phyloP scores from a whole-genome alignment of 768 basidiomycete genomes.

The Mycena kentingensis region DNA sequence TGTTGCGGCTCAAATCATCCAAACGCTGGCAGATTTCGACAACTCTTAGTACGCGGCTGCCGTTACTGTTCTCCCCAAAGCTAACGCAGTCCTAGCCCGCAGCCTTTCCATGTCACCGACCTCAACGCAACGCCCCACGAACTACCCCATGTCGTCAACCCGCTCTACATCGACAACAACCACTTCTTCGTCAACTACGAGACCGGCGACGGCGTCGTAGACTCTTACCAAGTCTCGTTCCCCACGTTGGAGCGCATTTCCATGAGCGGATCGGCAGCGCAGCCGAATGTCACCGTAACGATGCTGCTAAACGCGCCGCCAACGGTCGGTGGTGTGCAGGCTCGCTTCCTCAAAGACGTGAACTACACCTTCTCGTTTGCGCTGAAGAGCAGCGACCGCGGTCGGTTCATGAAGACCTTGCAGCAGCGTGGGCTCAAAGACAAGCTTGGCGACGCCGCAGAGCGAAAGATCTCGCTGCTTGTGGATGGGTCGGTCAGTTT shows the following conservation, averaged over 20 bases:
- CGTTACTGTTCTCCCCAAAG: too few species aligned
- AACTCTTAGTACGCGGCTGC: slow-evolving; percentile 13
- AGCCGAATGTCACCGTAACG: neutral
- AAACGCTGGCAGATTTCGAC: slow-evolving; percentile 14
- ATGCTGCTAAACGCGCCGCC: slow-evolving; percentile 1
- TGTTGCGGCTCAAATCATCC: slow-evolving; percentile 8
- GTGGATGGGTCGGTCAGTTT: slow-evolving; percentile 11
- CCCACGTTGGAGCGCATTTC: slow-evolving; percentile 7
- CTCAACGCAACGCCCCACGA: slow-evolving; percentile 6
- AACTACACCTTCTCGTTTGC: slow-evolving; percentile 9
- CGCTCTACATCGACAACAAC: slow-evolving; percentile 21
- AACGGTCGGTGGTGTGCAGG: slow-evolving; percentile 10
- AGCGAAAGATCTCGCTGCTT: slow-evolving; percentile 22
- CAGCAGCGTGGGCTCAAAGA: slow-evolving; percentile 19
- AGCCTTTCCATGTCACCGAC: slow-evolving; percentile 16
- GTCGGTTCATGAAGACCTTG: slow-evolving; percentile 16
- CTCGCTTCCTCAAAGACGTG: neutral
- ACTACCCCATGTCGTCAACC: slow-evolving; percentile 11
- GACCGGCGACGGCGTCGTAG: slow-evolving; percentile 4
- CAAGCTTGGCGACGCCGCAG: slow-evolving; percentile 10
- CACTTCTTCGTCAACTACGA: slow-evolving; percentile 17
- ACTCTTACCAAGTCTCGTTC: slow-evolving; percentile 14
- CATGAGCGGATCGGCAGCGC: neutral
- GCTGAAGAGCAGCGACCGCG: slow-evolving; percentile 5
- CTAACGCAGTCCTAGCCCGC: slow-evolving; percentile 15